phyloP scores from a whole-genome alignment of 352 stramenopile species.

The Elongisporangium anandrum region DNA sequence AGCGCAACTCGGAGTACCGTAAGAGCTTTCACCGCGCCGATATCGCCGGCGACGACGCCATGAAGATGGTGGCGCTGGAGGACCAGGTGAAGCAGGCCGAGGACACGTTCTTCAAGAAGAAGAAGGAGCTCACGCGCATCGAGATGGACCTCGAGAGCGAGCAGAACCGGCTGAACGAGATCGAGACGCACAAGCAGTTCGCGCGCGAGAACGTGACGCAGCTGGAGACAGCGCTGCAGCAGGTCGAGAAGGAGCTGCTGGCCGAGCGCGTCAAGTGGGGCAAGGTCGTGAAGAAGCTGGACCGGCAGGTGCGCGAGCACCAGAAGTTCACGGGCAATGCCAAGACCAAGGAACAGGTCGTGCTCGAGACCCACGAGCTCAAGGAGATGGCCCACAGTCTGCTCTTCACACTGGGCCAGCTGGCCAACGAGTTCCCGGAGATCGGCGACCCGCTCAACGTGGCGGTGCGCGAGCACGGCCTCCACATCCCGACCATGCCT shows the following conservation, averaged over 20 bases:
- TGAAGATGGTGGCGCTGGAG: constrained; percentile 85
- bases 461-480: constrained; percentile 64
- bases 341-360: constrained; percentile 75
- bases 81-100: constrained; percentile 83
- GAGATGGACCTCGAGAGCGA: constrained; percentile 83
- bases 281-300: constrained; percentile 71
- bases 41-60: constrained; percentile 75
- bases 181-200: constrained; percentile 67
- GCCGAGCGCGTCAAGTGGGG: constrained; percentile 58
- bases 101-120: constrained; percentile 89
- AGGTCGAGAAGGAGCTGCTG: constrained; percentile 72
- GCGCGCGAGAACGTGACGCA: constrained; percentile 57
- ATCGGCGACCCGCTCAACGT: constrained; percentile 79
- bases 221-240: constrained; percentile 45
- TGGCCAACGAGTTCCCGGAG: constrained; percentile 93
- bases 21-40: constrained; percentile 92
- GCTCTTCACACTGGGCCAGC: constrained; percentile 90
- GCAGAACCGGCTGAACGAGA: constrained; percentile 52
- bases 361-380: constrained; percentile 68
- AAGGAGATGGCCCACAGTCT: constrained; percentile 86
- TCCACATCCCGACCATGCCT: constrained; percentile 75
- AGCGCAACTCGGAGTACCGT: constrained; percentile 92
- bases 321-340: constrained; percentile 28
- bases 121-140: constrained; percentile 92
- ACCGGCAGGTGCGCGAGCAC: constrained; percentile 61